These are phyloP conservation scores for Moricandia moricandioides DNA, from an alignment of 345 rosid genomes.

Conservation along the genomic window DNA sequence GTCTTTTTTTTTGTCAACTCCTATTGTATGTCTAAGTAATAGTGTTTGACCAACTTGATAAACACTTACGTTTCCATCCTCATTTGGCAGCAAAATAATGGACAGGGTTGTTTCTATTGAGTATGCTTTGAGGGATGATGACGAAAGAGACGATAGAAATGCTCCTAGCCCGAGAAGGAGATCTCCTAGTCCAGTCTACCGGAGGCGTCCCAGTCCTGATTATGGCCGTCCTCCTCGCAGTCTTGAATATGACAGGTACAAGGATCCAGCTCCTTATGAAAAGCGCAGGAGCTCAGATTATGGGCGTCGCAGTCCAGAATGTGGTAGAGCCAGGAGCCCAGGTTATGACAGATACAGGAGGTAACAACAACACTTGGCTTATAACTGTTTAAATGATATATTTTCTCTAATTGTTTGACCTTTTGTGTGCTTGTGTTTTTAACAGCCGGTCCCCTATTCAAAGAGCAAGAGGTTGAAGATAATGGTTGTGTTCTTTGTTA, in stretches of 20 bases:
- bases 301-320: no score
- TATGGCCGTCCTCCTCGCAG: no score
- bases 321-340: slow-evolving; percentile 14
- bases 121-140: slow-evolving; percentile 78
- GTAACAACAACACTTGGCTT: slow-evolving; percentile 35
- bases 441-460: slow-evolving; percentile 67
- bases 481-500: not conserved
- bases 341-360: slow-evolving; percentile 60
- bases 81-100: slow-evolving; percentile 56
- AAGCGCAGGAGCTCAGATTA: no score
- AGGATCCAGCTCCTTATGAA: no score
- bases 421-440: not conserved
- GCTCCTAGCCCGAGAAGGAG: slow-evolving; percentile 68
- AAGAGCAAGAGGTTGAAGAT: slow-evolving; percentile 48
- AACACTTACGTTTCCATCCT: not conserved
- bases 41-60: no score
- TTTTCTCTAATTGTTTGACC: not conserved
- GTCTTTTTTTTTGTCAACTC: no score
- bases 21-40: no score
- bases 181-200: slow-evolving; percentile 66
- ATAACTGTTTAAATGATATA: not conserved
- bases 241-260: no score
- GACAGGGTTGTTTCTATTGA: slow-evolving; percentile 82
- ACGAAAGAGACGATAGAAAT: slow-evolving; percentile 57
- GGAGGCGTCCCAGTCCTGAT: slow-evolving; percentile 14